Percentiles rank a stretch among this genome's conserved stretches.
phyloP scores from a whole-genome alignment of 2,329 filamentous ascomycete genomes.

The Fusarium brachygibbosum region DNA sequence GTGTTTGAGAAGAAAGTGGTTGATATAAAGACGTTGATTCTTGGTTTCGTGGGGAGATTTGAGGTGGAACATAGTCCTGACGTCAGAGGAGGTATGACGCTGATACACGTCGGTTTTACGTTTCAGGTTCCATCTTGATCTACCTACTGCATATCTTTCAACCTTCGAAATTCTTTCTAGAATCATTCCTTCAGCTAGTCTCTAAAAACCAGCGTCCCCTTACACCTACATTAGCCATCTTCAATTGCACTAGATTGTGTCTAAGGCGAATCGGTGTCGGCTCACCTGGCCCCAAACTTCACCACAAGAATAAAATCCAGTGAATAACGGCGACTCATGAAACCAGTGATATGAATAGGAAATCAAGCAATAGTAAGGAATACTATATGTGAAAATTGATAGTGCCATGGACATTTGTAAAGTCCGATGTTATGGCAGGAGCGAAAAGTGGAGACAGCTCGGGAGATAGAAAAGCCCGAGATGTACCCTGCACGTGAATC shows the following conservation, averaged over 20 bases:
- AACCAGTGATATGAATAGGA: too few species aligned
- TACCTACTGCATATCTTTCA: too few species aligned
- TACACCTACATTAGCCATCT: too few species aligned
- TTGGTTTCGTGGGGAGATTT: background rate
- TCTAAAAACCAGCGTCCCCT: too few species aligned
- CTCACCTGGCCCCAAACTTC: too few species aligned
- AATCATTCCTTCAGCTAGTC: too few species aligned
- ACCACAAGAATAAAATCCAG: too few species aligned
- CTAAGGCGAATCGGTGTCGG: too few species aligned
- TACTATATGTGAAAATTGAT: background rate
- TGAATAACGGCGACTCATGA: too few species aligned
- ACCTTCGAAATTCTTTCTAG: too few species aligned
- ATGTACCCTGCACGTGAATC: background rate
- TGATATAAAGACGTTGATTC: fast-evolving
- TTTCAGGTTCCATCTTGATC: background rate
- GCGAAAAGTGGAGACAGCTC: slow-evolving; percentile 16
- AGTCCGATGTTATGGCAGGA: background rate
- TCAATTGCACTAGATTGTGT: too few species aligned
- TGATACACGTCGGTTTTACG: slow-evolving; percentile 9
- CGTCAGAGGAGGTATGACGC: slow-evolving; percentile 21
- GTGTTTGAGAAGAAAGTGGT: background rate
- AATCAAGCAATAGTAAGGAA: background rate
- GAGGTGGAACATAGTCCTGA: background rate
- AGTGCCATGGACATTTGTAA: slow-evolving; percentile 12
- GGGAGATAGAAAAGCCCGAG: slow-evolving; percentile 29